Evolutionary conservation across 345 rosid genomes (phyloP).

Genomic region (Anastatica hierochuntica): DNA sequence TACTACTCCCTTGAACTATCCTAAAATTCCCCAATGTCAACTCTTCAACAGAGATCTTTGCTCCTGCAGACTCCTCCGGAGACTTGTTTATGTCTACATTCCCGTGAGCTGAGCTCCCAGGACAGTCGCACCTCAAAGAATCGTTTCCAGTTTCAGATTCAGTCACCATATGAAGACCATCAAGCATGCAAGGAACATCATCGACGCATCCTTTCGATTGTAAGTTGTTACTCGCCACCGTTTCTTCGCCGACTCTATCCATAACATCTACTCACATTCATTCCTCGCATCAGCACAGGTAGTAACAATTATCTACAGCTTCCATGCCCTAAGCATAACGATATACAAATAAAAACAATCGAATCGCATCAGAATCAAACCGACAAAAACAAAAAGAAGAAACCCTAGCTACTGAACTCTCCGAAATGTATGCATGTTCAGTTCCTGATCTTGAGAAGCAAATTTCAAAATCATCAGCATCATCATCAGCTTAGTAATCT

Average conservation of each 20-base stretch:
- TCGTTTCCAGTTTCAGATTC: constrained; percentile 22
- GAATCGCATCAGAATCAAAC: constrained; percentile 16
- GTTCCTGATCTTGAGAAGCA: background rate
- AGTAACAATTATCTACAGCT: background rate
- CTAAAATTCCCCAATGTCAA: constrained; percentile 31
- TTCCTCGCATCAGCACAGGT: constrained; percentile 14
- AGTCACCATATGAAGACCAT: constrained; percentile 21
- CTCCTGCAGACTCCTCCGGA: constrained; percentile 20
- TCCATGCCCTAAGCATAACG: constrained; percentile 12
- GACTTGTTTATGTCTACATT: constrained; percentile 14
- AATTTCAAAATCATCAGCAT: too few species aligned
- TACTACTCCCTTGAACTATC: too few species aligned
- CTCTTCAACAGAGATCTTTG: constrained; percentile 32
- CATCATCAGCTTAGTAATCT: too few species aligned
- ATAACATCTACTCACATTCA: constrained; percentile 19
- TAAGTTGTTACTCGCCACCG: constrained; percentile 24
- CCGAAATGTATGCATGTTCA: constrained; percentile 4
- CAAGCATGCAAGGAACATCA: constrained; percentile 32
- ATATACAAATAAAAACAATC: too few species aligned
- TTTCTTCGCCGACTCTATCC: constrained; percentile 40
- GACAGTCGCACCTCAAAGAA: constrained; percentile 25
- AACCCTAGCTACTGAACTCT: too few species aligned
- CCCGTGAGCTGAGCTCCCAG: constrained; percentile 25
- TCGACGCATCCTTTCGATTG: constrained; percentile 22
- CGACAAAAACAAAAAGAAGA: too few species aligned